Evolutionary conservation across 805 yeast species (phyloP).

Genomic region (Kuraishia floccosa): DNA sequence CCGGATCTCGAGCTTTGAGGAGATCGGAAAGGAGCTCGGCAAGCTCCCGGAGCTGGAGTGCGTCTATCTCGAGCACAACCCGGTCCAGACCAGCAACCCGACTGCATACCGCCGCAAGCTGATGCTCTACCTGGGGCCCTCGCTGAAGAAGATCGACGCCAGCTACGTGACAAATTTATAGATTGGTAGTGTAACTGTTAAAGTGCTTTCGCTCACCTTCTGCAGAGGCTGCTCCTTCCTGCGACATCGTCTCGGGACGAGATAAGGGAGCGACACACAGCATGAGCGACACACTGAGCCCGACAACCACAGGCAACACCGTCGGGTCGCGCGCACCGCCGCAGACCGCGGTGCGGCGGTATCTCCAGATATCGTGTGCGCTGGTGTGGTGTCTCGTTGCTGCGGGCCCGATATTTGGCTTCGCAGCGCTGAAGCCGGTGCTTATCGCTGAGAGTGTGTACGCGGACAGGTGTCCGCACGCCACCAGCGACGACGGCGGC

Average conservation of each 20-base stretch:
- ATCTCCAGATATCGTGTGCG: constrained; percentile 38
- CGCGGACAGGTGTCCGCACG: constrained; percentile 22
- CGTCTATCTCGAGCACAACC: constrained; percentile 91
- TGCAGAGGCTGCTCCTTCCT: too few relatives aligned
- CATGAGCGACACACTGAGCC: too few relatives aligned
- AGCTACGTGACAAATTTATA: too few relatives aligned
- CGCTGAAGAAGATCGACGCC: constrained; percentile 82
- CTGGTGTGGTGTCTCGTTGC: constrained; percentile 43
- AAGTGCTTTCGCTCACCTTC: too few relatives aligned
- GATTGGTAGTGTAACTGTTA: too few relatives aligned
- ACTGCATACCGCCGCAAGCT: constrained; percentile 81
- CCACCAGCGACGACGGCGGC: background rate
- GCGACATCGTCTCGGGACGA: too few relatives aligned
- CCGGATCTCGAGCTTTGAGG: constrained; percentile 53
- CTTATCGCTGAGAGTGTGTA: constrained; percentile 37
- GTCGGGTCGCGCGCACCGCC: too few relatives aligned
- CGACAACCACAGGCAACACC: too few relatives aligned
- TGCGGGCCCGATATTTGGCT: constrained; percentile 50
- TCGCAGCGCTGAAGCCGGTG: constrained; percentile 47
- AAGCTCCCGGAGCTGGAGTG: constrained; percentile 61
- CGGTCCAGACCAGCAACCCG: constrained; percentile 62
- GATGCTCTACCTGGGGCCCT: constrained; percentile 57
- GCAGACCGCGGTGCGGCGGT: too few relatives aligned
- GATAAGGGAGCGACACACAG: too few relatives aligned
- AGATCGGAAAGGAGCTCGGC: constrained; percentile 56